Base-by-base conservation (phyloP, 2,329 filamentous ascomycete species). In the Stachybotrys chlorohalonatus region DNA sequence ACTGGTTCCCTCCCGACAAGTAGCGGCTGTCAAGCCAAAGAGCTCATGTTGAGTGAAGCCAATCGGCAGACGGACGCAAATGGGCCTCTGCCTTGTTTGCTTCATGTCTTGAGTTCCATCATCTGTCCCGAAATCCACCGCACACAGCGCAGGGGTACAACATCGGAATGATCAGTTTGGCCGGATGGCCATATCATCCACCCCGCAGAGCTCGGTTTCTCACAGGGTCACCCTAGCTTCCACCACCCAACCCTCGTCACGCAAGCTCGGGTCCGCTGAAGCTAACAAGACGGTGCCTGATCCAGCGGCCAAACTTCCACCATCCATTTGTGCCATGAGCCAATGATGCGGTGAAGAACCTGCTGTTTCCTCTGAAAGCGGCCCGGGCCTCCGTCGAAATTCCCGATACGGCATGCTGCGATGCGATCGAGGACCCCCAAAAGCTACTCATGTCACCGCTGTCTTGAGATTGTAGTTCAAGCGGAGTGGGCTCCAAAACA, bases 151-250 rank as follows among this genome's bases (percentile, higher is more conserved):
- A 24, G 24, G 24, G 24, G 24, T 2, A 4, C 24, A 24, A 24
- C 24, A 24, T 24, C 24, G 24, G 24, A 24, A 24, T 24, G 24
- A 24, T 24, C 24, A 24, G 24, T 36, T 47, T 47, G 47, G 30
- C 13, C 5, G 36, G 16, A 47, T 49, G 45, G 52, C 59, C 52
- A 51, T 63, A 56, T 58, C 61, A 62, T 64, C 60, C 63, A 64
- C 57, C 59, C 57, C 54, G 52, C 54, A 45, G 53, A 59, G 63
- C 62, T 65, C 63, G 63, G 65, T 65, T 62, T 52, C 52, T 42
- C 13, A 42, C 36, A 42, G 36, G 36, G 36, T 13, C 36, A 42
- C 36, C 36, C 13, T 13, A 42, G 36, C 36, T 13, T 24, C 24
- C 24, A 24, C 24, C 24, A 24, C 36, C 13, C 36, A 13, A 42